A percentile compares a stretch with the other conserved stretches of the same genome.
Conservation (phyloP, 495 filamentous ascomycete species). For the Trichoderma erinaceum region DNA sequence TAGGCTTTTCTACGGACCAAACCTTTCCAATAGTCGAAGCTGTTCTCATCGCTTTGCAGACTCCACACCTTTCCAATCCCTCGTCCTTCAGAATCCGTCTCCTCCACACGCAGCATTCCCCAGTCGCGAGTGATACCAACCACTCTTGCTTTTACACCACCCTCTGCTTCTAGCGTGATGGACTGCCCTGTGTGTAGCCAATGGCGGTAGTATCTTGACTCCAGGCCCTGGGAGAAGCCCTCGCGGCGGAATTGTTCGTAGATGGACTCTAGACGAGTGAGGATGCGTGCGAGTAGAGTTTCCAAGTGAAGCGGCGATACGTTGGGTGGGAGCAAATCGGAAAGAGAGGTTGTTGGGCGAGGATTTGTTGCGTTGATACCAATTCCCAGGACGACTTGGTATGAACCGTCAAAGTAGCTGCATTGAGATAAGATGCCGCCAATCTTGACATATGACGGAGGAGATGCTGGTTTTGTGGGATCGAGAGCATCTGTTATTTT, state of each 20-base stretch:
- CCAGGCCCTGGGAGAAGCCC: slow-evolving; percentile 67
- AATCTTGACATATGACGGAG: slow-evolving; percentile 76
- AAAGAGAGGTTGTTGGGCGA: slow-evolving; percentile 80
- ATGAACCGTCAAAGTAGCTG: slow-evolving; percentile 66
- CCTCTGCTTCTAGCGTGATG: slow-evolving; percentile 81
- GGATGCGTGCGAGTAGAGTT: slow-evolving; percentile 74
- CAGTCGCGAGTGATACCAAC: slow-evolving; percentile 85
- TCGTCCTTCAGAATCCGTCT: slow-evolving; percentile 65
- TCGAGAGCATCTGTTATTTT: slow-evolving; percentile 53
- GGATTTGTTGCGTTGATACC: slow-evolving; percentile 85
- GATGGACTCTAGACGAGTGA: slow-evolving; percentile 71
- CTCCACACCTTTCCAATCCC: slow-evolving; percentile 71
- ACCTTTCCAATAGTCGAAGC: slow-evolving; percentile 95
- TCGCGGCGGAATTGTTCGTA: slow-evolving; percentile 65
- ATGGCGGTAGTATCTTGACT: slow-evolving; percentile 71
- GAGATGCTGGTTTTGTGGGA: slow-evolving; percentile 50
- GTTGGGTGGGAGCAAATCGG: slow-evolving; percentile 55
- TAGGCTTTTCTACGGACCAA: slow-evolving; percentile 66
- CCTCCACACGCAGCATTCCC: slow-evolving; percentile 78
- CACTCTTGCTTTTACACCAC: slow-evolving; percentile 69
- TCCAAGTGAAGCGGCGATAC: slow-evolving; percentile 63
- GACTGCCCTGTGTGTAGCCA: slow-evolving; percentile 92
- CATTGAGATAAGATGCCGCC: slow-evolving; percentile 92
- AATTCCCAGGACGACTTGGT: slow-evolving; percentile 82
- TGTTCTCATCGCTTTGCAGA: slow-evolving; percentile 94